Percentiles rank a stretch among this genome's conserved stretches.
phyloP scores from a whole-genome alignment of 2,329 filamentous ascomycete genomes.

The Stylonectria norvegica region DNA sequence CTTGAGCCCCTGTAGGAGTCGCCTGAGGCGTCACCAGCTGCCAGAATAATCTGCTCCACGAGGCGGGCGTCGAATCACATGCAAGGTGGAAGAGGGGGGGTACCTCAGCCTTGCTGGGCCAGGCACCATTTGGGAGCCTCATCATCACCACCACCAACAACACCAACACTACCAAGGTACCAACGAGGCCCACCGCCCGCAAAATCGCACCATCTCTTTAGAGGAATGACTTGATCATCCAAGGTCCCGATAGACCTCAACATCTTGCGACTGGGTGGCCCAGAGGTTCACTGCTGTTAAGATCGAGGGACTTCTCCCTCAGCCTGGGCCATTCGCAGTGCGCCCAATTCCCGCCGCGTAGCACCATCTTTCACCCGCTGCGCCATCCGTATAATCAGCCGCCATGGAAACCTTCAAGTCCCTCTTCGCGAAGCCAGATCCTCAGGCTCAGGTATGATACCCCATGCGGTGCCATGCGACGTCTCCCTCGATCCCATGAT shows the following conservation, averaged over 20 bases:
- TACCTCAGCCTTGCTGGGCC: neutral
- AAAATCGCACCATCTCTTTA: too few species aligned
- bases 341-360: too few species aligned
- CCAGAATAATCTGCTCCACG: too few species aligned
- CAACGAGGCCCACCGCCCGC: neutral
- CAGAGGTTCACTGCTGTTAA: too few species aligned
- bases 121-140: conserved; percentile 18
- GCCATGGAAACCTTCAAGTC: conserved; percentile 82
- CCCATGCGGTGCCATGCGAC: neutral
- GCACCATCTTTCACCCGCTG: conserved; percentile 16
- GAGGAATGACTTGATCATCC: too few species aligned
- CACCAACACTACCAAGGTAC: conserved; percentile 8
- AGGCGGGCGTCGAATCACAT: too few species aligned
- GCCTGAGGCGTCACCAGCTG: too few species aligned
- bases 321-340: too few species aligned
- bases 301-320: too few species aligned
- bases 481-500: conserved; percentile 1
- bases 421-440: conserved; percentile 89
- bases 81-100: conserved; percentile 1
- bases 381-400: conserved; percentile 25
- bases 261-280: too few species aligned
- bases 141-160: conserved; percentile 20
- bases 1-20: too few species aligned
- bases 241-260: too few species aligned
- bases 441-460: conserved; percentile 78